Conservation (phyloP, 768 basidiomycete species). For the Boletales sp. region DNA sequence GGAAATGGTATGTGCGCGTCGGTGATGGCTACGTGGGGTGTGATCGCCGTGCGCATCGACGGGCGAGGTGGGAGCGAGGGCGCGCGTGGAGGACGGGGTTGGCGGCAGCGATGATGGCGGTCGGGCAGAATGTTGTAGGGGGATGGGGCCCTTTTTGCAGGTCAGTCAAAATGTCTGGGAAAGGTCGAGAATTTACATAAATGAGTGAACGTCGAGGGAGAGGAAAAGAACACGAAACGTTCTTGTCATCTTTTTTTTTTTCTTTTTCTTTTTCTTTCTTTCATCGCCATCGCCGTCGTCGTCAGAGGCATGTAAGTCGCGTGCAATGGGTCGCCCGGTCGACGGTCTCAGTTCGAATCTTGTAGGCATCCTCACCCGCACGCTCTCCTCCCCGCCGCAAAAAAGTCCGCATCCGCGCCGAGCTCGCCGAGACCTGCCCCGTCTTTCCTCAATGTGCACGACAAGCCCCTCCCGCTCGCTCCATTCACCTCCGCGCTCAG, state of each 20-base stretch:
- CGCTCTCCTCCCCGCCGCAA: conserved; percentile 21
- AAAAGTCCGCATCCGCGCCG: conserved; percentile 25
- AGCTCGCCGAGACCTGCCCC: conserved; percentile 16
- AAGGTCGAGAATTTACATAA: conserved; percentile 29
- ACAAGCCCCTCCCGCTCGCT: conserved; percentile 41
- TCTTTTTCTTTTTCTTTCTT: too few species aligned
- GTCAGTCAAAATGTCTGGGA: conserved; percentile 8
- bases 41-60: too few species aligned
- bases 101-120: too few species aligned
- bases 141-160: too few species aligned
- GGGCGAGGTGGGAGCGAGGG: too few species aligned
- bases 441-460: conserved; percentile 14
- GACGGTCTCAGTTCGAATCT: background rate
- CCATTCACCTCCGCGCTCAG: conserved; percentile 28
- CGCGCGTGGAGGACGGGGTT: too few species aligned
- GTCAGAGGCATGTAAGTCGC: too few species aligned
- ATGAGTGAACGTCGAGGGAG: background rate
- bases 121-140: too few species aligned
- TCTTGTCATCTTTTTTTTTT: too few species aligned
- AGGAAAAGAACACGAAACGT: too few species aligned
- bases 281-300: too few species aligned
- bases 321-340: background rate
- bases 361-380: conserved; percentile 23
- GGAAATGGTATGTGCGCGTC: background rate
- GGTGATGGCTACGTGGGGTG: too few species aligned